Base-by-base conservation (phyloP, 257 asterid genomes). In the Lavandula angustifolia region DNA sequence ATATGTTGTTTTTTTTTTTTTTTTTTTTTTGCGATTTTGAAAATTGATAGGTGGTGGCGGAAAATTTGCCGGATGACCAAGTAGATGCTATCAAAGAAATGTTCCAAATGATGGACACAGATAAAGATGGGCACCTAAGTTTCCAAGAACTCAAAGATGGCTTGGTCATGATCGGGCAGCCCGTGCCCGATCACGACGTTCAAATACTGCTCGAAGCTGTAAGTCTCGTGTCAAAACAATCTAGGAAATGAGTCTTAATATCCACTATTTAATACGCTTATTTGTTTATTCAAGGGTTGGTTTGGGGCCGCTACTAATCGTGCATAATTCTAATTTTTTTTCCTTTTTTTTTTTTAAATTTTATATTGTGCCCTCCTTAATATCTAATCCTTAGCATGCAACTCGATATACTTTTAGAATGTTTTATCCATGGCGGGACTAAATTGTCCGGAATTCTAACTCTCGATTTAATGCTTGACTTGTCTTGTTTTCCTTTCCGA, bases 61-160 rank as follows among this genome's bases (percentile, higher is more conserved):
- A 82, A 44, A 78, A 83, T 46, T 85, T 90, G 76, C 86, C 97
- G 2, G 88, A 78, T 3, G 96, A 90, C 9, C 69, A 85, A 81
- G 84, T 84, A 8, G 67, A 82, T 8, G 84, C 75, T 1, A 84
- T 90, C 33, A 85, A 79, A 71, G 65, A 81, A 53, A 76, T 85
- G 84, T 90, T 90, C 75, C 70, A 80, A 0, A 78, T 69, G 85
- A 87, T 87, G 97, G 97, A 90, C 82, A 90, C 87, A 0, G 90
- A 90, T 48, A 76, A 87, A 38, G 84, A 90, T 66, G 97, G 97
- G 33, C 88, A 78, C 74, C 51, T 90, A 29, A 80, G 72, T 65
- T 85, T 87, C 62, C 81, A 90, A 63, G 97, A 90, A 56, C 74
- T 90, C 57, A 90, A 81, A 82, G 81, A 79, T 67, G 97, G 97